Evolutionary conservation across 106 monocot genomes (phyloP), one percentile per base, ranked within the genome.

Genomic region (Apostasia shenzhenica): DNA sequence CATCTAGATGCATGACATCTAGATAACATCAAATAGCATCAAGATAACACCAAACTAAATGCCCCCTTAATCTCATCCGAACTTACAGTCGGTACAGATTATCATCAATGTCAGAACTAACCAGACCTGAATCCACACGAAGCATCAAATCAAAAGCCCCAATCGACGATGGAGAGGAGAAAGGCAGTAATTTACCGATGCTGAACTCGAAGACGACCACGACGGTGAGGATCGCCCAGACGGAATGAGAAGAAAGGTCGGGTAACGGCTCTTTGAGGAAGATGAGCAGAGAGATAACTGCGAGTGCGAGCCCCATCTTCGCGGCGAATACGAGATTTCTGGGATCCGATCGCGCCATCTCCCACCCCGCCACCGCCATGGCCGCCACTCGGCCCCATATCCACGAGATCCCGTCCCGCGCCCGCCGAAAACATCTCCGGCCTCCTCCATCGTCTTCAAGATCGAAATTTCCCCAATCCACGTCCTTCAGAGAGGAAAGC

Each of bases 141-240:
- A 39, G 5, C 38, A 2, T 38, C 40, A 41, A 7, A 40, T 60
- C 38, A 6, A 38, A 12, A 45, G 9, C 1, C 8, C 13, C 37
- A 45, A 62, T 12, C 2, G 45, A 62, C 44, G 44, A 45, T 3
- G 41, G 2, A n/a, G 44, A 55, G 45, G 55, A 26, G 43, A 26
- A 14, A n/a, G 2, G 1, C 2, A 14, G 5, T 1, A 26, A 52
- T 49, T 66, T 66, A 99, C 97, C 93, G 43, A 99, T 87, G 78
- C 90, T 99, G 80, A 99, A 93, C 77, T 99, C 97, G 82, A 99
- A 93, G 75, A 93, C 83, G 59, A 90, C 92, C 41, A 99, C 87
- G 56, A 93, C 93, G 48, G 97, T 99, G 70, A 99, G 82, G 75
- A 99, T 80, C 14, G 90, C 97, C 97, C 97, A 99, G 59, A 93